Percentiles rank a stretch among this genome's conserved stretches.
Evolutionary conservation across 192 early-diverging fungal species (phyloP).

Genomic region (Jimgerdemannia flammicorona): DNA sequence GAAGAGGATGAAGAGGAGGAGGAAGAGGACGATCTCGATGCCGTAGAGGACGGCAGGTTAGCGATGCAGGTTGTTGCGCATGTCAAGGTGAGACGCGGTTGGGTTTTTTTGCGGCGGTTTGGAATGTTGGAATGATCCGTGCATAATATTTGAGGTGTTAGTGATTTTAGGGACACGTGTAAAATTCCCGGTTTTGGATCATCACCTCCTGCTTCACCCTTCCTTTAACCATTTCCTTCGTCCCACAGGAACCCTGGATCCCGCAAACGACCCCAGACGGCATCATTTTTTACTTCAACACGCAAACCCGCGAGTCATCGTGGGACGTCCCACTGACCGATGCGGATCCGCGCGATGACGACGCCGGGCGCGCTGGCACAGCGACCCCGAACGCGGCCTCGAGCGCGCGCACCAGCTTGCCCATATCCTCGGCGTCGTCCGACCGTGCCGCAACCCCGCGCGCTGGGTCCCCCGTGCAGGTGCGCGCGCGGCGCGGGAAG

Average conservation of each 20-base stretch:
- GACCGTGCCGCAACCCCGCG: not conserved
- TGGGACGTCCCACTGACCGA: conserved; percentile 24
- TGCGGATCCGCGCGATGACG: not conserved
- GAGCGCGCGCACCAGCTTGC: not conserved
- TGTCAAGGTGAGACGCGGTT: not conserved
- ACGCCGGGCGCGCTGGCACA: not conserved
- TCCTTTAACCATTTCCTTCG: not conserved
- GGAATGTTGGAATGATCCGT: too few species aligned
- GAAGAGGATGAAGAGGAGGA: not conserved
- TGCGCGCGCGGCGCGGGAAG: not conserved
- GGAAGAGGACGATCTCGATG: too few species aligned
- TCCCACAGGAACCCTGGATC: conserved; percentile 23
- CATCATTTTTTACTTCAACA: conserved; percentile 43
- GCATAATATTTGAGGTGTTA: too few species aligned
- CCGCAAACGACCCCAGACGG: conserved; percentile 43
- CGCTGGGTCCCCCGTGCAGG: not conserved
- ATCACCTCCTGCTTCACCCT: not conserved
- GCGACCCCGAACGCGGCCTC: not conserved
- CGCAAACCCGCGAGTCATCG: conserved; percentile 36
- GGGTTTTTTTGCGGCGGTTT: too few species aligned
- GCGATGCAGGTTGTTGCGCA: not conserved
- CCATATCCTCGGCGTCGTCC: not conserved
- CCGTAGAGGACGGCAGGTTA: not conserved
- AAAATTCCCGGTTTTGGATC: too few species aligned
- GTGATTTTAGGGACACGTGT: too few species aligned